Percentiles rank a stretch among this genome's conserved stretches.
Conservation (phyloP, 1,284 basidiomycete species). For the Irpex rosettiformis region DNA sequence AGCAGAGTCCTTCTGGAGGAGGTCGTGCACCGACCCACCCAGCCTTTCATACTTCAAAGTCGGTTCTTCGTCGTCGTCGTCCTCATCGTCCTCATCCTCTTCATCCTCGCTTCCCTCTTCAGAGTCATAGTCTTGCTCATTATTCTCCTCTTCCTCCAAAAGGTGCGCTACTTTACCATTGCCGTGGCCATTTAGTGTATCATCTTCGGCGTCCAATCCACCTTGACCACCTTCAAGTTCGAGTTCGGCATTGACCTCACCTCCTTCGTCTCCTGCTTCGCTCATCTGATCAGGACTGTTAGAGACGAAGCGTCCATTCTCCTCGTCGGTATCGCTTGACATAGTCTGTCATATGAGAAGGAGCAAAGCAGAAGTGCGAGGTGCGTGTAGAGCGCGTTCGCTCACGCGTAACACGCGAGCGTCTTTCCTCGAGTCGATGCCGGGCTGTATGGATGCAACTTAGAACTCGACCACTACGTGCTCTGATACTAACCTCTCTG, state of each 20-base stretch:
- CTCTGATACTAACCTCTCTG: too few relatives aligned
- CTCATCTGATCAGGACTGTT: conserved; percentile 23
- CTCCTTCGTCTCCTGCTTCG: conserved; percentile 6
- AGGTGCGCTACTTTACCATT: background rate
- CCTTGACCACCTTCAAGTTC: conserved; percentile 2
- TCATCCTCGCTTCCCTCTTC: conserved; percentile 43
- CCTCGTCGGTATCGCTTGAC: conserved; percentile 2
- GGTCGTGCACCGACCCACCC: conserved; percentile 68
- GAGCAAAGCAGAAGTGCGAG: background rate
- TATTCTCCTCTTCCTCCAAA: conserved; percentile 22
- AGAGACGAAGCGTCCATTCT: conserved; percentile 7
- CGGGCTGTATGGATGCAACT: too few relatives aligned
- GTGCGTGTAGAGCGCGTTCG: background rate
- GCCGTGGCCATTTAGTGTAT: conserved; percentile 21
- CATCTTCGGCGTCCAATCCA: conserved; percentile 7
- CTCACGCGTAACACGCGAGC: background rate
- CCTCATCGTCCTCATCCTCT: conserved; percentile 53
- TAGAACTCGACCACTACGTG: too few relatives aligned
- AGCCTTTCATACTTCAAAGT: conserved; percentile 90
- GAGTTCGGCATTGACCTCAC: background rate
- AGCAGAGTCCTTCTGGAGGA: conserved; percentile 88
- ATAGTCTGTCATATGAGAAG: background rate
- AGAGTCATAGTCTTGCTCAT: conserved; percentile 25
- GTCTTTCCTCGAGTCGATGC: background rate
- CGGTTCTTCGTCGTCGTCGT: conserved; percentile 77